Conservation (phyloP, 352 stramenopile species). For the Phytophthora quininea region DNA sequence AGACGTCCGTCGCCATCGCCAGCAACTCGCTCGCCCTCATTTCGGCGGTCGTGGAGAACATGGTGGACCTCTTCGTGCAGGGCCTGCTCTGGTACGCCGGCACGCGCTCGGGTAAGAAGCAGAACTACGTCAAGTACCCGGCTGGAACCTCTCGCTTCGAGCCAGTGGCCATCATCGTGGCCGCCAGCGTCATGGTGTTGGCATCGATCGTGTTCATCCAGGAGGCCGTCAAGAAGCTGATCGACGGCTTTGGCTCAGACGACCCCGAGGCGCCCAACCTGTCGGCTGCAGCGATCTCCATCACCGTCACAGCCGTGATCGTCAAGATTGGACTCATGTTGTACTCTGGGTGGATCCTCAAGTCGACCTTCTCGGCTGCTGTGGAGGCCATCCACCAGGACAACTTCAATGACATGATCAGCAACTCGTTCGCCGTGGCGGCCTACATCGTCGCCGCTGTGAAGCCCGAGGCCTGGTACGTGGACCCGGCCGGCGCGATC, state of each 20-base stretch:
- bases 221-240: constrained; percentile 54
- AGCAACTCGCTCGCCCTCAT: constrained; percentile 91
- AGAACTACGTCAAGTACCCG: constrained; percentile 91
- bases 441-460: constrained; percentile 65
- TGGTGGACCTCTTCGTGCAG: constrained; percentile 93
- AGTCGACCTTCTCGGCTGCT: constrained; percentile 50
- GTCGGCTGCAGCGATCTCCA: constrained; percentile 85
- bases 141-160: constrained; percentile 92
- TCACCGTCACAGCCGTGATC: constrained; percentile 60
- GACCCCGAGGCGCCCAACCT: constrained; percentile 86
- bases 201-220: constrained; percentile 87
- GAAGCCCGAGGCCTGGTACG: constrained; percentile 76
- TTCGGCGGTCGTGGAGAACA: constrained; percentile 91
- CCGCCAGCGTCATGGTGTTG: constrained; percentile 92
- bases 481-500: constrained; percentile 93
- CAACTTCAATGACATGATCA: constrained; percentile 95
- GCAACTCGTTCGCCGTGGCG: constrained; percentile 89
- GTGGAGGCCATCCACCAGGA: constrained; percentile 85
- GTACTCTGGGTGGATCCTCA: constrained; percentile 69
- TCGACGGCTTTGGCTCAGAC: constrained; percentile 49
- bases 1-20: constrained; percentile 70
- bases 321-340: constrained; percentile 76
- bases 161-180: constrained; percentile 92
- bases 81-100: constrained; percentile 90
- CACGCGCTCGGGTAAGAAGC: constrained; percentile 73